Evolutionary conservation across 1,284 basidiomycete species (phyloP).

Genomic region (Naganishia albida): DNA sequence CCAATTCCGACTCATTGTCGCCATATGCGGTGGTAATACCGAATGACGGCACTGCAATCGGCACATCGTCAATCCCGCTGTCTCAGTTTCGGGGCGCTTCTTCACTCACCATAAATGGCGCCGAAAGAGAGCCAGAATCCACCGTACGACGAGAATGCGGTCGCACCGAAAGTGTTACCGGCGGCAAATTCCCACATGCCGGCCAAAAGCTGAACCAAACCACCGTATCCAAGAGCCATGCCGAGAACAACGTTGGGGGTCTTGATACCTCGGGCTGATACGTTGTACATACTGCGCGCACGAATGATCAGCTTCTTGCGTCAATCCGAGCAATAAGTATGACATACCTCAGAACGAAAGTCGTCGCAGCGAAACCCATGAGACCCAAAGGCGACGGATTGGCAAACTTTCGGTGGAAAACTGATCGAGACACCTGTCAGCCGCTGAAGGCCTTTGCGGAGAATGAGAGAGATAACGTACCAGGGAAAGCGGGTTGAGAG

Average conservation of each 20-base stretch:
- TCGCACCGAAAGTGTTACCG: slow-evolving; percentile 63
- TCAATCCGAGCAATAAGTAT: neutral
- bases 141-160: slow-evolving; percentile 79
- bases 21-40: slow-evolving; percentile 58
- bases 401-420: slow-evolving; percentile 56
- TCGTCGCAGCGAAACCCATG: slow-evolving; percentile 58
- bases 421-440: slow-evolving; percentile 35
- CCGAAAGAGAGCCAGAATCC: slow-evolving; percentile 60
- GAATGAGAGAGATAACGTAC: slow-evolving; percentile 17
- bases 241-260: slow-evolving; percentile 75
- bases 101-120: slow-evolving; percentile 37
- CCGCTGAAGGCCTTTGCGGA: neutral
- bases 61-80: neutral
- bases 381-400: slow-evolving; percentile 61
- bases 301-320: neutral
- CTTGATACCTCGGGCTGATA: slow-evolving; percentile 50
- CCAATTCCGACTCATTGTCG: slow-evolving; percentile 54
- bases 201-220: slow-evolving; percentile 67
- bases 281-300: slow-evolving; percentile 53
- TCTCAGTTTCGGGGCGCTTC: slow-evolving; percentile 30
- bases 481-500: slow-evolving; percentile 48
- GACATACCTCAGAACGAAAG: slow-evolving; percentile 54
- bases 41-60: slow-evolving; percentile 46
- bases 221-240: slow-evolving; percentile 79
- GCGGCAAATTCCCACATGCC: slow-evolving; percentile 68